phyloP scores from a whole-genome alignment of 345 rosid genomes.

The Salix dunnii region DNA sequence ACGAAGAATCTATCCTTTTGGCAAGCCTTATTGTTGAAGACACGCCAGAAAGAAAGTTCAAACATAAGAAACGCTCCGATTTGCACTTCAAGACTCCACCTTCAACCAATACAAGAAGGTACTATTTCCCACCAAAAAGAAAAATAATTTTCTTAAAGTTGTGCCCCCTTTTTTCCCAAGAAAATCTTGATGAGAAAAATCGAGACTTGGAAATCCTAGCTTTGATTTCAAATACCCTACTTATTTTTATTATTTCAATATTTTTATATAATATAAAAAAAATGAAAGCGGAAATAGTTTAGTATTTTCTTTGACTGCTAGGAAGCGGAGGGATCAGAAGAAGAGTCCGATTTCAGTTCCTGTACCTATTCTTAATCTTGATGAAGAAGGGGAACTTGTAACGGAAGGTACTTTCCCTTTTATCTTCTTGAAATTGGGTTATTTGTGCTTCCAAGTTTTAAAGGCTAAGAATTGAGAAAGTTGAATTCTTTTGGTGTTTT shows the following conservation, averaged over 20 bases:
- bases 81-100: constrained; percentile 58
- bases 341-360: constrained; percentile 41
- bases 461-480: neutral
- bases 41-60: constrained; percentile 68
- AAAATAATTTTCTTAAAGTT: too few species aligned
- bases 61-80: constrained; percentile 58
- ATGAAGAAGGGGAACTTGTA: constrained; percentile 42
- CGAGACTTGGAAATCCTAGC: neutral
- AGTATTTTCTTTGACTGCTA: constrained; percentile 13
- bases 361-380: constrained; percentile 50
- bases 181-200: too few species aligned
- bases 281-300: neutral
- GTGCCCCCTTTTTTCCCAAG: too few species aligned
- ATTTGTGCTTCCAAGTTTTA: neutral
- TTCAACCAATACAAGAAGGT: constrained; percentile 72
- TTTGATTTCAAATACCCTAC: neutral
- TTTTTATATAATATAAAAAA: neutral
- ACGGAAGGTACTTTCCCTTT: constrained; percentile 9
- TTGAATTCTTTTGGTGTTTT: constrained; percentile 3
- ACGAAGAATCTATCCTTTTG: constrained; percentile 70
- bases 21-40: constrained; percentile 82
- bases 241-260: neutral
- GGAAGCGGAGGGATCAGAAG: constrained; percentile 59
- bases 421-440: neutral
- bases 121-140: neutral